Evolutionary conservation across 2,329 filamentous ascomycete genomes (phyloP).

Genomic region (Akanthomyces muscarius): DNA sequence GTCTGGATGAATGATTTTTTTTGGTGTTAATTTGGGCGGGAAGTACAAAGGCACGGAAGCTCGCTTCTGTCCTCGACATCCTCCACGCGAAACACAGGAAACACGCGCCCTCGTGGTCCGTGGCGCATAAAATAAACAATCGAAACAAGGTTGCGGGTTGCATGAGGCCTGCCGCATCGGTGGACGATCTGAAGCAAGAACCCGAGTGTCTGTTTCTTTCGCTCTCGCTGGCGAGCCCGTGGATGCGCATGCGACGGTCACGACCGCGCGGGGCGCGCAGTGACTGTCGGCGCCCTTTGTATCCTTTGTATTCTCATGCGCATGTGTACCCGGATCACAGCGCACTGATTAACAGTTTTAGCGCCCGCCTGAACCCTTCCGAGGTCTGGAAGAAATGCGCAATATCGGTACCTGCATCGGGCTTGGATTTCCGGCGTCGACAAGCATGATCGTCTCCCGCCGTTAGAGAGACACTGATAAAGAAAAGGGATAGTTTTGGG

Average conservation of each 20-base stretch:
- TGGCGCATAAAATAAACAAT: neutral
- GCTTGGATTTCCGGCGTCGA: neutral
- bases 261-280: neutral
- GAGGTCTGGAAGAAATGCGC: neutral
- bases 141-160: neutral
- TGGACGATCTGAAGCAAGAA: neutral
- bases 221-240: neutral
- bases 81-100: neutral
- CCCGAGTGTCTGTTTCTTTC: neutral
- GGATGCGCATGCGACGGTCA: neutral
- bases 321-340: neutral
- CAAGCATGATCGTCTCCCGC: no score
- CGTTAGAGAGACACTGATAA: neutral
- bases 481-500: neutral
- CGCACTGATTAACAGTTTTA: no score
- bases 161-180: neutral
- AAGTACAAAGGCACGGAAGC: no score
- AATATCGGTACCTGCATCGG: neutral
- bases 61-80: neutral
- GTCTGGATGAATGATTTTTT: no score
- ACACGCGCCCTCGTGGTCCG: neutral
- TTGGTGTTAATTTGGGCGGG: no score
- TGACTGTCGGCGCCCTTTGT: neutral
- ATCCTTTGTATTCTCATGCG: neutral
- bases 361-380: neutral